These are phyloP conservation scores for Martensiomyces pterosporus DNA, from an alignment of 192 early-diverging fungal genomes.

Conservation along the genomic window DNA sequence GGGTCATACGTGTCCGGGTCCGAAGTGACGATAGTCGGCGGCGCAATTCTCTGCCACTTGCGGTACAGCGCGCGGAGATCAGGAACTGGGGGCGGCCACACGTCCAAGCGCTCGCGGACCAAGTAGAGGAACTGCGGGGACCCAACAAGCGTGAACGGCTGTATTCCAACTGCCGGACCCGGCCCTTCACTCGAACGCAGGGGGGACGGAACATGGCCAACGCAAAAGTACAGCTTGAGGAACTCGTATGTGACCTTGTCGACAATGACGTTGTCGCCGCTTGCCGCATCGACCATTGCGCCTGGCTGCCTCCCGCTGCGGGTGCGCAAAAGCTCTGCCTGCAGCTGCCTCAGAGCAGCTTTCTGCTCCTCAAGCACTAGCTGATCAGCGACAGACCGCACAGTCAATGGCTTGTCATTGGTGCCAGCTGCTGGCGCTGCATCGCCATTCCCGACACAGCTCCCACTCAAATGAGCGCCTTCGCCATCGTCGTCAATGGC, in stretches of 20 bases:
- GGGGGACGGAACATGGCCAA: conserved; percentile 12
- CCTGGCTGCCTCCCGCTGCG: conserved; percentile 20
- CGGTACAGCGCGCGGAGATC: conserved; percentile 41
- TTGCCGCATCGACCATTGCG: conserved; percentile 40
- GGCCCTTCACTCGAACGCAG: background rate
- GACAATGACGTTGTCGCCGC: conserved; percentile 41
- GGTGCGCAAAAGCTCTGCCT: conserved; percentile 27
- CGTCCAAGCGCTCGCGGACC: conserved; percentile 46
- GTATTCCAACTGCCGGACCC: conserved; percentile 6
- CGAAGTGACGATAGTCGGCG: conserved; percentile 41
- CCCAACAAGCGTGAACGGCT: conserved; percentile 36
- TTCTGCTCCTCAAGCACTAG: conserved; percentile 4
- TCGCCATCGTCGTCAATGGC: conserved; percentile 11
- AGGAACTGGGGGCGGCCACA: conserved; percentile 52
- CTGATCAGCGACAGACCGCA: background rate
- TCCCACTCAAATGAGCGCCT: background rate
- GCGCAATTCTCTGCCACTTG: conserved; percentile 32
- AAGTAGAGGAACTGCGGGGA: conserved; percentile 47
- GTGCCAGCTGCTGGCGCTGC: background rate
- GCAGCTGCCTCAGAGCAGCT: conserved; percentile 7
- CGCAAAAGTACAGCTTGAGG: conserved; percentile 48
- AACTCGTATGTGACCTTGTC: conserved; percentile 55
- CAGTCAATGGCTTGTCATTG: background rate
- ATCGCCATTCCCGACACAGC: background rate
- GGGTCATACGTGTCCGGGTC: conserved; percentile 47